Percentiles rank a stretch among this genome's conserved stretches.
These are phyloP conservation scores for Claviceps sorghi DNA, from an alignment of 2,329 filamentous ascomycete genomes.

Conservation along the genomic window DNA sequence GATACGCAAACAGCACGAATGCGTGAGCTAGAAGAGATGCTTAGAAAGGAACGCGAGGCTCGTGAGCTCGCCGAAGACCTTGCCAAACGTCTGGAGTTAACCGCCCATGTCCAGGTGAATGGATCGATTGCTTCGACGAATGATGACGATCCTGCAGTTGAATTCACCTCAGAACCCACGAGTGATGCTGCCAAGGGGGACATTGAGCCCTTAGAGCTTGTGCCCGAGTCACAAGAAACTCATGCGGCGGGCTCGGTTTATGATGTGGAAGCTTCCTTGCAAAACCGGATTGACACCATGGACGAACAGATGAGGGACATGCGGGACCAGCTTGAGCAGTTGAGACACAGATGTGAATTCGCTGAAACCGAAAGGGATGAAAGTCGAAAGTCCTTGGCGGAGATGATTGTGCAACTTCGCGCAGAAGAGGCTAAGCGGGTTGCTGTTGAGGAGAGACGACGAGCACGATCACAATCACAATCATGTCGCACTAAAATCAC, in stretches of 20 bases:
- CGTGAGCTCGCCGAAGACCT: conserved; percentile 74
- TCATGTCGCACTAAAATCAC: conserved; percentile 11
- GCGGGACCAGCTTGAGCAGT: conserved; percentile 64
- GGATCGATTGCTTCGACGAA: conserved; percentile 12
- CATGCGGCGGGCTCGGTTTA: conserved; percentile 4
- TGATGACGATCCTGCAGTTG: conserved; percentile 12
- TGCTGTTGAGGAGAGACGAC: conserved; percentile 26
- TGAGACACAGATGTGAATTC: conserved; percentile 60
- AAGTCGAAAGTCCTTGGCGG: conserved; percentile 60
- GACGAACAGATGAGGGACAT: conserved; percentile 67
- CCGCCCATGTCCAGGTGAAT: conserved; percentile 22
- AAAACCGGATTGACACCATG: conserved; percentile 62
- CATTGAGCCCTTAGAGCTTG: not conserved
- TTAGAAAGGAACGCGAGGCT: conserved; percentile 67
- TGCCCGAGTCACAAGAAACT: not conserved
- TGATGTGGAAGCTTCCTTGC: conserved; percentile 23
- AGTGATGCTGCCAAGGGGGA: not conserved
- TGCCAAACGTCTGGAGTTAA: conserved; percentile 53
- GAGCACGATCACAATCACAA: conserved; percentile 7
- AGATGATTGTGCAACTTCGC: conserved; percentile 77
- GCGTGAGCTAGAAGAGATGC: conserved; percentile 58
- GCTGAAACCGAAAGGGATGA: conserved; percentile 66
- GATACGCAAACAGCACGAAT: conserved; percentile 69
- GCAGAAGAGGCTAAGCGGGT: conserved; percentile 42
- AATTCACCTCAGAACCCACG: conserved; percentile 10